Evolutionary conservation across 345 rosid species (phyloP), one percentile per base, ranked within the genome.

Genomic region (Moricandia arvensis): DNA sequence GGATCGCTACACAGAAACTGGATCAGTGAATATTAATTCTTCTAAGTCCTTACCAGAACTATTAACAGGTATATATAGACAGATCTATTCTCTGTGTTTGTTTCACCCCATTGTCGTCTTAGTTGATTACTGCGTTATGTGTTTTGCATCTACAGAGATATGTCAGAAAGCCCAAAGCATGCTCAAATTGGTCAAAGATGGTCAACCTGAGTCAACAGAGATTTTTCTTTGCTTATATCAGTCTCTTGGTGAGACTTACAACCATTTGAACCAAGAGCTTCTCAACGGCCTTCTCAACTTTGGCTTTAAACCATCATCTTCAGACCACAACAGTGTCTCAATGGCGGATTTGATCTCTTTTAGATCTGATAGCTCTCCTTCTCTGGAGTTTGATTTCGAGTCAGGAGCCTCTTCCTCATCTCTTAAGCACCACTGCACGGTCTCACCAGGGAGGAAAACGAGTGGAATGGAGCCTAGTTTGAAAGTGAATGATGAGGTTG

Each of bases 351-450:
- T 49, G 38, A 34, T 43, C 68, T 59, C 69, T 1, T 53, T 8
- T 54, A 37, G 15, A 41, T 82, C 87, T 43, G 87, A 80, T 65
- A 70, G 73, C 70, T 78, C 82, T 68, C 72, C 84, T 65, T 85
- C 92, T 18, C 75, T 55, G 16, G 81, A 86, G 41, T 86, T 87
- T 1, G 96, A 89, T 76, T 83, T 91, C 10, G 92, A 83, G 63
- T 61, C 91, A 12, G 93, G 89, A 65, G 70, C 83, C 21, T 84
- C 71, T 76, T 72, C 64, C 70, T 78, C 90, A 59, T 84, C 91
- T 38, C 75, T 75, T 18, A 83, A 86, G 31, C 73, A 80, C 72
- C 45, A 38, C 37, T 6, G 5, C 37, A 33, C 37, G 33, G 6
- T 30, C 33, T 30, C 83, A 10, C 62, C 69, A 6, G 67, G 37